A percentile compares a stretch with the other conserved stretches of the same genome.
Evolutionary conservation across 805 yeast species (phyloP).

Genomic region (Cyberlindnera saturnus): DNA sequence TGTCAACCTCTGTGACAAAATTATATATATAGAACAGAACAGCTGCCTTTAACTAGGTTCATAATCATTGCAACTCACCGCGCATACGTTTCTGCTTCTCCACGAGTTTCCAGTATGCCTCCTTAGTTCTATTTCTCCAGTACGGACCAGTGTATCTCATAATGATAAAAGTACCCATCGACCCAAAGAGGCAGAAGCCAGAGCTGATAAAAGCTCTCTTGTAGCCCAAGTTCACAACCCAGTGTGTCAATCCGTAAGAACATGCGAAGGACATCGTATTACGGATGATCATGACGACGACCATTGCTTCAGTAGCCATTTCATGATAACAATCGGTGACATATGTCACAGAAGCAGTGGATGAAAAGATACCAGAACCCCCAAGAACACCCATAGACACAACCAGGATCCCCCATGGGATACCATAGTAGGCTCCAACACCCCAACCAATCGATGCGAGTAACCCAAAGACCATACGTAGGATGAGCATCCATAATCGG

Average conservation of each 20-base stretch:
- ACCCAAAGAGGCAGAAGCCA: constrained; percentile 43
- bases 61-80: no score
- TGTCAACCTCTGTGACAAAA: no score
- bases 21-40: no score
- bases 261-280: constrained; percentile 57
- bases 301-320: constrained; percentile 48
- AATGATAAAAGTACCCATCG: constrained; percentile 18
- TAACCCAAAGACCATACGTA: constrained; percentile 46
- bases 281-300: constrained; percentile 49
- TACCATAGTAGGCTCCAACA: constrained; percentile 49
- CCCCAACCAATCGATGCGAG: constrained; percentile 59
- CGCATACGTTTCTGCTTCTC: constrained; percentile 14
- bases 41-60: no score
- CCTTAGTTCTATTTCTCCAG: constrained; percentile 23
- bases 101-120: constrained; percentile 20
- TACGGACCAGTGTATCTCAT: constrained; percentile 23
- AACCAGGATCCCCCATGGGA: constrained; percentile 50
- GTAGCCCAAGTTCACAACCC: constrained; percentile 46
- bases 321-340: constrained; percentile 53
- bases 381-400: constrained; percentile 53
- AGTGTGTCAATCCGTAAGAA: constrained; percentile 57
- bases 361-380: constrained; percentile 48
- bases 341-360: constrained; percentile 46
- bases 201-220: constrained; percentile 55
- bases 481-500: constrained; percentile 44